These are phyloP conservation scores for Alternaria alternata DNA, from an alignment of 2,329 filamentous ascomycete species.

Conservation along the genomic window DNA sequence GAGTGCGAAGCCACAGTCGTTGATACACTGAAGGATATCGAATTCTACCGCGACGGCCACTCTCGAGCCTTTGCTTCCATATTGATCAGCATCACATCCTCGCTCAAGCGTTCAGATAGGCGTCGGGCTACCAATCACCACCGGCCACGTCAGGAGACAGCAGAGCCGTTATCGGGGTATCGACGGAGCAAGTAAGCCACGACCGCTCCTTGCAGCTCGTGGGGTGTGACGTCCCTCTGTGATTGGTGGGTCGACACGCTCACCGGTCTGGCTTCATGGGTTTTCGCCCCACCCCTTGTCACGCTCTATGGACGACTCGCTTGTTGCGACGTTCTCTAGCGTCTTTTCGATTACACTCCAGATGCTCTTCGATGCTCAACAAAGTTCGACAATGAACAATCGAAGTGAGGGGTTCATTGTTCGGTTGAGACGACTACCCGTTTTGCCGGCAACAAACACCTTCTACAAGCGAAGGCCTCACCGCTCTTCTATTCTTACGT, in stretches of 20 bases:
- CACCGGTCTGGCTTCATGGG: slow-evolving; percentile 37
- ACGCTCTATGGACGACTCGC: slow-evolving; percentile 35
- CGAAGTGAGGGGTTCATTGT: slow-evolving; percentile 34
- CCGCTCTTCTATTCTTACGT: slow-evolving; percentile 47
- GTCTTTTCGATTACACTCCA: slow-evolving; percentile 32
- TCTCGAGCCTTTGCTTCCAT: slow-evolving; percentile 10
- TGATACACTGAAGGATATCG: neutral
- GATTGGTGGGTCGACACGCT: slow-evolving; percentile 37
- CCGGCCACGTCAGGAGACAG: slow-evolving; percentile 48
- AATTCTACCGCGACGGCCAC: slow-evolving; percentile 3
- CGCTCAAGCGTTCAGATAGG: slow-evolving; percentile 41
- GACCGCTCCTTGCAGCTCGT: slow-evolving; percentile 47
- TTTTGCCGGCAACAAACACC: slow-evolving; percentile 37
- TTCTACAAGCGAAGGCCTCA: slow-evolving; percentile 26
- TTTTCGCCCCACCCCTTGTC: slow-evolving; percentile 34
- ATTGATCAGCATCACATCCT: slow-evolving; percentile 26
- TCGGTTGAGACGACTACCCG: slow-evolving; percentile 31
- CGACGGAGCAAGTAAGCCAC: slow-evolving; percentile 43
- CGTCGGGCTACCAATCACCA: slow-evolving; percentile 44
- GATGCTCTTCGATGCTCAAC: slow-evolving; percentile 36
- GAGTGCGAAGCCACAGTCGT: slow-evolving; percentile 3
- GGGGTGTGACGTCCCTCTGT: slow-evolving; percentile 22
- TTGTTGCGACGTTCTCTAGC: slow-evolving; percentile 47
- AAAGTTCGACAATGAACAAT: slow-evolving; percentile 24
- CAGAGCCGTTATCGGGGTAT: slow-evolving; percentile 50